These are phyloP conservation scores for Fomitopsis schrenkii DNA, from an alignment of 1,284 basidiomycete species.

Conservation along the genomic window DNA sequence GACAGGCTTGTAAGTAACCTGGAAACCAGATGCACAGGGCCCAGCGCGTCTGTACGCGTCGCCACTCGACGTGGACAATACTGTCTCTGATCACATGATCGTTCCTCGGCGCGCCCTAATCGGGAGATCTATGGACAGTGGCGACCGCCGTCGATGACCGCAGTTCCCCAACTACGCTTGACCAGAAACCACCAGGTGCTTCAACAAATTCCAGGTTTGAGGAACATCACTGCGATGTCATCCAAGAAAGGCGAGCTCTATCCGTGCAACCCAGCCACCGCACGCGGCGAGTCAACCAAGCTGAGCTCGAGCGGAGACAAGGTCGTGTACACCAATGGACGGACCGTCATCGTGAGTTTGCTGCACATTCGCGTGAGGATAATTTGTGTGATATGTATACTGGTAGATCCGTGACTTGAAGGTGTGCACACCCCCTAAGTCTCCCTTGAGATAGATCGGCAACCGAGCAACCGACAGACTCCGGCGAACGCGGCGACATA, in stretches of 20 bases:
- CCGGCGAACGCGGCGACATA: conserved; percentile 58
- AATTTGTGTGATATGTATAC: background rate
- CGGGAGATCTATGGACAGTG: conserved; percentile 17
- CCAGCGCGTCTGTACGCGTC: background rate
- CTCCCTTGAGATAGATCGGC: background rate
- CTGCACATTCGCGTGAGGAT: background rate
- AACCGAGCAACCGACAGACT: conserved; percentile 37
- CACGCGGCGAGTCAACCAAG: conserved; percentile 77
- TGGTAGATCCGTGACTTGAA: conserved; percentile 59
- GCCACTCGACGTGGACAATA: too few relatives aligned
- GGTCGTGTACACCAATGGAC: conserved; percentile 84
- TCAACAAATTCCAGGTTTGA: background rate
- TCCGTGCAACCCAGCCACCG: conserved; percentile 73
- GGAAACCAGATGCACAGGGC: background rate
- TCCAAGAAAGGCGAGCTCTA: conserved; percentile 55
- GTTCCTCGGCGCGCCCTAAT: conserved; percentile 15
- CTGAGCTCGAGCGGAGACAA: conserved; percentile 82
- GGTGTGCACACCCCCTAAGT: conserved; percentile 27
- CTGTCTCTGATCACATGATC: conserved; percentile 12
- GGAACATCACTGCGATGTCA: conserved; percentile 40
- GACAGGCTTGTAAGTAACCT: too few relatives aligned
- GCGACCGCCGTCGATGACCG: conserved; percentile 3
- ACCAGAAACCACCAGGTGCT: background rate
- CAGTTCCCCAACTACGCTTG: background rate
- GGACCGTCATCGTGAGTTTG: conserved; percentile 75